phyloP scores from a whole-genome alignment of 176 grass and related monocot genomes.

The Carex cristatella region DNA sequence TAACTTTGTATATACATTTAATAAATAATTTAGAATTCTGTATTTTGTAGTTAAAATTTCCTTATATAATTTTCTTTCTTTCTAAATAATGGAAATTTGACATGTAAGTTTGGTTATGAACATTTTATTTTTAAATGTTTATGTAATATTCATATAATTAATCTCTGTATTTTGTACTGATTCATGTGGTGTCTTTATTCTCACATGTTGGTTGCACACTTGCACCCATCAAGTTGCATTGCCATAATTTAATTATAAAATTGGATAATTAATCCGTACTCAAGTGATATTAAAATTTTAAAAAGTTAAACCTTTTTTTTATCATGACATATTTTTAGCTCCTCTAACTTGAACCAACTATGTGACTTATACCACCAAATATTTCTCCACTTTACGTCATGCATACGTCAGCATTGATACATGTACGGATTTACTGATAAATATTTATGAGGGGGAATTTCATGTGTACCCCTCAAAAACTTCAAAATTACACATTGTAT shows the following conservation, averaged over 20 bases:
- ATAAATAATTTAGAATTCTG: no score
- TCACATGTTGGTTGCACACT: background rate
- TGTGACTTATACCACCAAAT: background rate
- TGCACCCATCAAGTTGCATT: background rate
- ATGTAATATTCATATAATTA: background rate
- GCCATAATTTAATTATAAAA: background rate
- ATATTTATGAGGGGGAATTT: no score
- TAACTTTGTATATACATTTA: no score
- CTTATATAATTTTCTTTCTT: no score
- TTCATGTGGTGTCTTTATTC: background rate
- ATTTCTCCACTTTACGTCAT: background rate
- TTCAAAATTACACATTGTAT: no score
- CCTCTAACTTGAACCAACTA: background rate
- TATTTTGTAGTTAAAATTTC: no score
- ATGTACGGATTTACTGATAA: no score
- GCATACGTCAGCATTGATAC: background rate
- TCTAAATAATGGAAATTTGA: background rate
- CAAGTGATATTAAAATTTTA: background rate
- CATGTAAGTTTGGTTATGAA: background rate
- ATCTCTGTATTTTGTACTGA: background rate
- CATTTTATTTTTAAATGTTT: background rate
- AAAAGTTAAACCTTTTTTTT: background rate
- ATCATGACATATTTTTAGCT: background rate
- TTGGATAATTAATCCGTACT: background rate
- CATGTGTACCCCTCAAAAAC: no score